phyloP scores from a whole-genome alignment of 768 basidiomycete genomes.

The Pulveroboletus ravenelii region DNA sequence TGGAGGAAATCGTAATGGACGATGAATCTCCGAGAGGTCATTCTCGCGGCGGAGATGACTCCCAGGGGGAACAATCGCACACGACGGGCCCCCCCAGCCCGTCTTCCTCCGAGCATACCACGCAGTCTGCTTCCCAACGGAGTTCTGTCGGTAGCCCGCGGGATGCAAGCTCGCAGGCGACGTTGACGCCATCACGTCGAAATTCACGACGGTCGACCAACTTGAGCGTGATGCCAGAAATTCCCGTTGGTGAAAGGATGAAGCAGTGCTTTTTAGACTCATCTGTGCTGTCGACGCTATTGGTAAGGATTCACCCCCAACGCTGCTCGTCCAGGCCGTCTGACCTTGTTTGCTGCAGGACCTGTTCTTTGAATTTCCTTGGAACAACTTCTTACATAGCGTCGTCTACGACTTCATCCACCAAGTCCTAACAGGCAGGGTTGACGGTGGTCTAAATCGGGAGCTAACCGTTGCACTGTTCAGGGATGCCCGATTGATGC shows the following conservation, averaged over 20 bases:
- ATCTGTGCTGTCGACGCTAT: conserved; percentile 65
- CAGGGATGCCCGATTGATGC: conserved; percentile 77
- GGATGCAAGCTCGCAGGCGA: conserved; percentile 29
- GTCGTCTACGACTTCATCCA: conserved; percentile 95
- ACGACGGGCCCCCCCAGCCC: conserved; percentile 29
- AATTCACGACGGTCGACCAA: conserved; percentile 46
- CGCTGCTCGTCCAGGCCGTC: not conserved
- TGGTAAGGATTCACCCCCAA: conserved; percentile 48
- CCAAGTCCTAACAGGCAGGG: conserved; percentile 86
- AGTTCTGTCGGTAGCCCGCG: conserved; percentile 27
- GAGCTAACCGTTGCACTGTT: conserved; percentile 82
- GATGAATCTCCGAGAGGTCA: conserved; percentile 48
- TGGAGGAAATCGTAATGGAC: conserved; percentile 80
- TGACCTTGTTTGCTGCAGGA: conserved; percentile 45
- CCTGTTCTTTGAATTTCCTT: conserved; percentile 92
- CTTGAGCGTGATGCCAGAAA: conserved; percentile 32
- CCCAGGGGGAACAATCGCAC: conserved; percentile 30
- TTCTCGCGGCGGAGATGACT: conserved; percentile 21
- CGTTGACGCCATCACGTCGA: conserved; percentile 48
- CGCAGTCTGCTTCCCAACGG: conserved; percentile 22
- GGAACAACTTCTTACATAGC: conserved; percentile 97
- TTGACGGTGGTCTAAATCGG: conserved; percentile 79
- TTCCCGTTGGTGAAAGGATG: conserved; percentile 71
- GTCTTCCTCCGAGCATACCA: conserved; percentile 28
- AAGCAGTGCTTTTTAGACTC: conserved; percentile 76